Percentiles rank a stretch among this genome's conserved stretches.
phyloP scores from a whole-genome alignment of 202 grass and related monocot genomes.

The Bolboschoenoplectus hybrid region DNA sequence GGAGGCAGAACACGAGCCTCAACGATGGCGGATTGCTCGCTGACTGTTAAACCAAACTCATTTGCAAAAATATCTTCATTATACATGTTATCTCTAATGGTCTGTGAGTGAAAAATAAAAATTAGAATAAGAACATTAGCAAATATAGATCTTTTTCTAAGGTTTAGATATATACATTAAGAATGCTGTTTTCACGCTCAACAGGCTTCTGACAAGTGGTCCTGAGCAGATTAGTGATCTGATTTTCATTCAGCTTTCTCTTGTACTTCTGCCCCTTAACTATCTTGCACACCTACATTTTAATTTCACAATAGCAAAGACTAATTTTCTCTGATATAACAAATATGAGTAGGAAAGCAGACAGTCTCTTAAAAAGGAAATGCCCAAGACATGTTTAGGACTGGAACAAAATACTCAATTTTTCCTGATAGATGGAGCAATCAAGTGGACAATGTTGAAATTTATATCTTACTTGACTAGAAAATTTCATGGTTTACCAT shows the following conservation, averaged over 20 bases:
- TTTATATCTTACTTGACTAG: no score
- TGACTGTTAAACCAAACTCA: constrained; percentile 73
- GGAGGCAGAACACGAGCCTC: constrained; percentile 62
- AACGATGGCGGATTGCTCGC: constrained; percentile 40
- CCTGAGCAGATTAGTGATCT: constrained; percentile 49
- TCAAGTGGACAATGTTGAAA: no score
- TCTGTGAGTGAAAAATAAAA: constrained; percentile 42
- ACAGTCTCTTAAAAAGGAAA: no score
- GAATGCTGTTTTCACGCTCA: constrained; percentile 44
- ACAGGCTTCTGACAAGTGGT: constrained; percentile 55
- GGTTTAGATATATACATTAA: constrained; percentile 40
- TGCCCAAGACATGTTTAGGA: no score
- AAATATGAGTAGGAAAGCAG: neutral
- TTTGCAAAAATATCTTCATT: constrained; percentile 41
- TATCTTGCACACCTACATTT: constrained; percentile 67
- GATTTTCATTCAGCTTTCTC: constrained; percentile 60
- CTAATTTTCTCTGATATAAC: neutral
- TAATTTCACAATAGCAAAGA: neutral
- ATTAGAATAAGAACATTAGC: constrained; percentile 7
- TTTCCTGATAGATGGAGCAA: neutral
- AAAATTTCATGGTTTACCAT: neutral
- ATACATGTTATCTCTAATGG: constrained; percentile 48
- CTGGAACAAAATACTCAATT: neutral
- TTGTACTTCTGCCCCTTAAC: constrained; percentile 63
- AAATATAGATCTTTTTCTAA: neutral